phyloP scores from a whole-genome alignment of 2,329 filamentous ascomycete species.

The Exserohilum turcica region DNA sequence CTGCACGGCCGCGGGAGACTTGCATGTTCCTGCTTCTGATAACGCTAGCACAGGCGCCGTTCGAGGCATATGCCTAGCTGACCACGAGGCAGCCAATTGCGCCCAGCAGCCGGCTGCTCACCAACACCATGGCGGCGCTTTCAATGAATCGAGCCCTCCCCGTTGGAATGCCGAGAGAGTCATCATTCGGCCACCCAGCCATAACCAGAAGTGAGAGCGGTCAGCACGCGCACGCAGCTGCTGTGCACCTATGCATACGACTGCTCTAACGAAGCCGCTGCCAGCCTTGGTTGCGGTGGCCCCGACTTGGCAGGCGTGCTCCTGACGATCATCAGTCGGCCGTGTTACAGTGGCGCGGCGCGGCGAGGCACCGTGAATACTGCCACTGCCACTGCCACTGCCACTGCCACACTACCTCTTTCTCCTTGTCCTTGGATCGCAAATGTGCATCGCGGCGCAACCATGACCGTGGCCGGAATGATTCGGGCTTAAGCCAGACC shows the following conservation, averaged over 20 bases:
- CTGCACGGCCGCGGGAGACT: slow-evolving; percentile 21
- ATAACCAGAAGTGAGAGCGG: neutral
- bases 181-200: slow-evolving; percentile 3
- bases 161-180: neutral
- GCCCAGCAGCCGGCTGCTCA: neutral
- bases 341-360: too few species aligned
- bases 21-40: slow-evolving; percentile 23
- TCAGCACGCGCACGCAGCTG: too few species aligned
- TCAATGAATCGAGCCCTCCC: slow-evolving; percentile 12
- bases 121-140: slow-evolving; percentile 16
- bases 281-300: too few species aligned
- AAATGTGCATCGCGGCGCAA: too few species aligned
- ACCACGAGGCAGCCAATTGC: slow-evolving; percentile 15
- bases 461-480: too few species aligned
- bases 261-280: too few species aligned
- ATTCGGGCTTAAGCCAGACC: slow-evolving; percentile 1
- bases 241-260: too few species aligned
- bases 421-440: neutral
- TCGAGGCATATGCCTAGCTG: slow-evolving; percentile 14
- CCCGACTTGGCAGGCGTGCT: too few species aligned
- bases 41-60: slow-evolving; percentile 8
- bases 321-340: too few species aligned
- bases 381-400: too few species aligned
- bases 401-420: too few species aligned
- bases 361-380: too few species aligned